Evolutionary conservation across 2,329 filamentous ascomycete genomes (phyloP).

Genomic region (Fusarium coicis): DNA sequence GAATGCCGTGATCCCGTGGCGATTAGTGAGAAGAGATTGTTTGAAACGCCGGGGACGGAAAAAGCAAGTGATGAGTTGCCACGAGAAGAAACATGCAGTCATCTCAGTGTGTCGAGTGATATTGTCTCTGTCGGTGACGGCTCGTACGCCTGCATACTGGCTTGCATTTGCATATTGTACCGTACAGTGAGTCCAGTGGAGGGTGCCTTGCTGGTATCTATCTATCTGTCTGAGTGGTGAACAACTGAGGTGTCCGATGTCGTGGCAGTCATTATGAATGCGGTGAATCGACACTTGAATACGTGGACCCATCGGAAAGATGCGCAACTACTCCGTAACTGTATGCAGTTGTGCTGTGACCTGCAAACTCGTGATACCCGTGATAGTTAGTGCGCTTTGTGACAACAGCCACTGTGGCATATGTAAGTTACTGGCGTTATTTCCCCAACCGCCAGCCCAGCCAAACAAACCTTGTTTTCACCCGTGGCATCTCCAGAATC

Average conservation of each 20-base stretch:
- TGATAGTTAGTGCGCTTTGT: background rate
- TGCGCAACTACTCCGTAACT: background rate
- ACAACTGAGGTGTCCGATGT: constrained; percentile 6
- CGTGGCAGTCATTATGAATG: constrained; percentile 27
- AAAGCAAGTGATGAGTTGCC: constrained; percentile 2
- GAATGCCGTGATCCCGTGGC: background rate
- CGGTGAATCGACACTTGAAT: constrained; percentile 28
- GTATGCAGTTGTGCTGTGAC: constrained; percentile 5
- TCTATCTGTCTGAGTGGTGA: background rate
- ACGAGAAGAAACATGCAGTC: background rate
- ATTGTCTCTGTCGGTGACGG: background rate
- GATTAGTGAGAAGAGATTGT: background rate
- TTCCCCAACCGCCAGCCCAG: background rate
- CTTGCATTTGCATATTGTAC: background rate
- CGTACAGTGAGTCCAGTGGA: background rate
- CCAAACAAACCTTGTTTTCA: constrained; percentile 16
- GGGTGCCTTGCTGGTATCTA: background rate
- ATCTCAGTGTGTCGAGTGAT: background rate
- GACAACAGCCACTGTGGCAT: constrained; percentile 9
- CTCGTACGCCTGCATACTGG: background rate
- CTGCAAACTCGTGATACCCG: constrained; percentile 4
- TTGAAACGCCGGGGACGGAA: background rate
- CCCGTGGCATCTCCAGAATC: background rate
- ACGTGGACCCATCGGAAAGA: constrained; percentile 28
- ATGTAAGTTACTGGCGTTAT: background rate